phyloP scores from a whole-genome alignment of 495 filamentous ascomycete species.

The Talaromyces proteolyticus region DNA sequence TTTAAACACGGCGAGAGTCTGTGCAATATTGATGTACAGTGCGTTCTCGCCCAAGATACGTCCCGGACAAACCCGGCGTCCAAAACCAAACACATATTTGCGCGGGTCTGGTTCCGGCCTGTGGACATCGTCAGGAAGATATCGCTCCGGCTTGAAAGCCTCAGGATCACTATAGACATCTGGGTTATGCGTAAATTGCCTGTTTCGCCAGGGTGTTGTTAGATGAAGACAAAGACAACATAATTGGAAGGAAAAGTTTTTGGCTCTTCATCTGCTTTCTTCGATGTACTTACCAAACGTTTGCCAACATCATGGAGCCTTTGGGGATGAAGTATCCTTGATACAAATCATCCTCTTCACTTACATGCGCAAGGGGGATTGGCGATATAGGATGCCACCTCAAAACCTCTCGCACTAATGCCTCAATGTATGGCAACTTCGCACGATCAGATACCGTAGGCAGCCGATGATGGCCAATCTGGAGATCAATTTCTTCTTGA shows the following conservation, averaged over 20 bases:
- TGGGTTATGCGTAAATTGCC: constrained; percentile 23
- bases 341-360: constrained; percentile 43
- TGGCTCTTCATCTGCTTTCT: neutral
- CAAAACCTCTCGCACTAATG: constrained; percentile 31
- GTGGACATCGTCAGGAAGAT: constrained; percentile 11
- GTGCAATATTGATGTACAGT: constrained; percentile 41
- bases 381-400: constrained; percentile 39
- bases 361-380: constrained; percentile 46
- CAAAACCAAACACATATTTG: constrained; percentile 47
- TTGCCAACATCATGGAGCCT: constrained; percentile 35
- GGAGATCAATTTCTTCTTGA: constrained; percentile 48
- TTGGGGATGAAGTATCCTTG: constrained; percentile 46
- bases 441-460: constrained; percentile 25
- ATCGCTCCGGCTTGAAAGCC: constrained; percentile 33
- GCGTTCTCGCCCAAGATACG: constrained; percentile 51
- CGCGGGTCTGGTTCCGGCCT: constrained; percentile 21
- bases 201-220: neutral
- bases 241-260: neutral
- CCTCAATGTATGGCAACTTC: constrained; percentile 33
- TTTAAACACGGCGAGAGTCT: constrained; percentile 51
- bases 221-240: neutral
- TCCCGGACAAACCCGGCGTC: constrained; percentile 54
- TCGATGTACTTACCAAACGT: constrained; percentile 29
- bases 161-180: constrained; percentile 19
- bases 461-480: constrained; percentile 31